phyloP scores from a whole-genome alignment of 2,329 filamentous ascomycete genomes.

The Aspergillus novofumigatus region DNA sequence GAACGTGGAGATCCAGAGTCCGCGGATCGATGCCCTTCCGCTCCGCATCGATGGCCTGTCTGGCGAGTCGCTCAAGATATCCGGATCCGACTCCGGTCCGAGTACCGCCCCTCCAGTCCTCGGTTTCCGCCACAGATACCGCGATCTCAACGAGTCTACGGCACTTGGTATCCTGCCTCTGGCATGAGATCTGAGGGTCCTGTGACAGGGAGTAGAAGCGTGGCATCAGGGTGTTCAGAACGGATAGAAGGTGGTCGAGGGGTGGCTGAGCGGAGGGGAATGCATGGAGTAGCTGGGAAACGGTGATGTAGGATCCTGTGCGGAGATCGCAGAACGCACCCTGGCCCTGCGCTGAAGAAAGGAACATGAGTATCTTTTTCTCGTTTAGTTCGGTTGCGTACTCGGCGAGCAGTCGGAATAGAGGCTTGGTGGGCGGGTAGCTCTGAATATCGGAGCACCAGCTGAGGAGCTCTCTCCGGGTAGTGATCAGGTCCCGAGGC shows the following conservation, averaged over 20 bases:
- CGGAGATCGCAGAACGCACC: constrained; percentile 90
- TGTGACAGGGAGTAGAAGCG: constrained; percentile 98
- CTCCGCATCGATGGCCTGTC: constrained; percentile 65
- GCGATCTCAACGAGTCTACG: constrained; percentile 89
- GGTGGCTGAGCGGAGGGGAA: constrained; percentile 91
- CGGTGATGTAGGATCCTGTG: constrained; percentile 78
- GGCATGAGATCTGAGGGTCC: constrained; percentile 78
- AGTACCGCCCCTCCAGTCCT: constrained; percentile 67
- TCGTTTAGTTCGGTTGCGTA: constrained; percentile 75
- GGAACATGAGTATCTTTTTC: constrained; percentile 80
- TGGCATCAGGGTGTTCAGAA: constrained; percentile 86
- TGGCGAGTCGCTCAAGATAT: constrained; percentile 84
- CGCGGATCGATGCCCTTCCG: constrained; percentile 51
- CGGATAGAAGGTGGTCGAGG: constrained; percentile 72
- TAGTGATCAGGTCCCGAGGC: constrained; percentile 80
- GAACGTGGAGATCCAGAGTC: constrained; percentile 66
- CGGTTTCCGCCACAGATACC: constrained; percentile 87
- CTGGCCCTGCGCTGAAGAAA: constrained; percentile 87
- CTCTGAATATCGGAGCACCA: constrained; percentile 96
- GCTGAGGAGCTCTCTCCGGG: constrained; percentile 82
- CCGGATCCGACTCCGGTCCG: constrained; percentile 88
- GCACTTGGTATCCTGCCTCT: constrained; percentile 63
- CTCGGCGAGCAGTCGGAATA: constrained; percentile 82
- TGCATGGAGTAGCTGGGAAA: constrained; percentile 80
- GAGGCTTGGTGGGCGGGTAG: constrained; percentile 80